phyloP scores from a whole-genome alignment of 2,329 filamentous ascomycete genomes.

The Pseudodiploospora longispora region DNA sequence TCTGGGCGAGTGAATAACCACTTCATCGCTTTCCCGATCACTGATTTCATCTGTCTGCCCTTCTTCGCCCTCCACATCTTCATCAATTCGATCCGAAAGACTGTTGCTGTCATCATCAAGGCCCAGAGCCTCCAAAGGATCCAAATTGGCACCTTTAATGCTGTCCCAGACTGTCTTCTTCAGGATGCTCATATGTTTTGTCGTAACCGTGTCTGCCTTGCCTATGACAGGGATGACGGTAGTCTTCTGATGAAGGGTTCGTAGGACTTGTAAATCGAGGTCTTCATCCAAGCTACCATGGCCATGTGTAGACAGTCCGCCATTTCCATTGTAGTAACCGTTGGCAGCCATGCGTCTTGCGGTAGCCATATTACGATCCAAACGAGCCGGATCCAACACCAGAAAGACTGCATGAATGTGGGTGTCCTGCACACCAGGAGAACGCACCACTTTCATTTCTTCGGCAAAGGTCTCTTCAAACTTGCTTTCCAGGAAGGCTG shows the following conservation, averaged over 20 bases:
- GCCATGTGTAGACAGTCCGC: constrained; percentile 12
- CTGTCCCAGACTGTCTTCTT: constrained; percentile 88
- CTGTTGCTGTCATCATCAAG: constrained; percentile 68
- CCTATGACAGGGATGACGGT: constrained; percentile 92
- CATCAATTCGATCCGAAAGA: constrained; percentile 50
- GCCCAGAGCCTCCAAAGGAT: constrained; percentile 79
- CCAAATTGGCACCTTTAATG: constrained; percentile 75
- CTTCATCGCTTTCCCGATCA: constrained; percentile 25
- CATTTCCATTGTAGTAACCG: constrained; percentile 42
- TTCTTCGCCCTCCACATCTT: constrained; percentile 13
- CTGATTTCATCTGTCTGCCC: constrained; percentile 19
- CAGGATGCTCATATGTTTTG: constrained; percentile 83
- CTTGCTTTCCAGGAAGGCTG: constrained; percentile 89
- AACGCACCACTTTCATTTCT: constrained; percentile 94
- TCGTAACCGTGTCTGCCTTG: constrained; percentile 96
- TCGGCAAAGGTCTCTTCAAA: constrained; percentile 97
- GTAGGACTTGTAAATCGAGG: constrained; percentile 83
- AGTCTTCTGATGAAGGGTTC: constrained; percentile 83
- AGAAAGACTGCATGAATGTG: constrained; percentile 96
- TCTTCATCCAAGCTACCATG: constrained; percentile 71
- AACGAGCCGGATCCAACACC: constrained; percentile 75
- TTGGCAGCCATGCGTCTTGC: constrained; percentile 41
- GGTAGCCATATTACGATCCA: constrained; percentile 73
- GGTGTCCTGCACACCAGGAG: constrained; percentile 87
- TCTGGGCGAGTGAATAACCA: constrained; percentile 29